Base-by-base conservation (phyloP, 2,329 filamentous ascomycete species). In the Pestalotiopsis fici region DNA sequence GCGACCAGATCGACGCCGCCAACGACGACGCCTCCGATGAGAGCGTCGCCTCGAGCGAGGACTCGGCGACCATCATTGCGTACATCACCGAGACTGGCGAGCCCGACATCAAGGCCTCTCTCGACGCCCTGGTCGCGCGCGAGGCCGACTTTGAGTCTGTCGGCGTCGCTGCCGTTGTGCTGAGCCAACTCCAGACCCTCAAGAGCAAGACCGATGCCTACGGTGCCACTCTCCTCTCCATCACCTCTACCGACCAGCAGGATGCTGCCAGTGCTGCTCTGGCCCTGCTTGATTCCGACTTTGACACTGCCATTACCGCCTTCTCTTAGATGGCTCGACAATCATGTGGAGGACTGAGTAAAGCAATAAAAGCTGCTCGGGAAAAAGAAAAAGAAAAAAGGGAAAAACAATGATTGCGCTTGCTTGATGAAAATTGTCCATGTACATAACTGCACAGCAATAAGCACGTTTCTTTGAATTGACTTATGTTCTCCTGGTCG, bases 21-120 rank as follows among this genome's bases (percentile, higher is more conserved):
- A 65, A 65, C 54, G 31, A 18, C 15, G 54, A 57, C 21, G 63
- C 63, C 28, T 37, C 50, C 13, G 54, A 57, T 21, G 63, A 65
- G 28, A 15, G 4, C n/a, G 63, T 65, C 3, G 23, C 50, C 54
- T 65, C 63, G 63, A 65, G 63, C 54, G 50, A 27, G 5, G 63
- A 65, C 63, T 65, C 63, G 28, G 50, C 50, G 9, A 59, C 50
- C 28, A 39, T 65, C 54, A 59, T 65, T 50, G 21, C 15, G n/a
- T 65, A 57, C 37, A 65, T 65, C 28, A 25, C 31, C 28, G n/a
- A 43, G n/a, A 65, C 63, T 7, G 50, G 28, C 63, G 54, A 57
- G 50, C 63, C 63, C 12, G 54, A 65, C 35, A 65, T 65, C 31
- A 50, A 50, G 4, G 21, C 63, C n/a, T 65, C 63, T 5, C 63